Evolutionary conservation across 2,329 filamentous ascomycete genomes (phyloP).

Genomic region (Rutstroemia sp.): DNA sequence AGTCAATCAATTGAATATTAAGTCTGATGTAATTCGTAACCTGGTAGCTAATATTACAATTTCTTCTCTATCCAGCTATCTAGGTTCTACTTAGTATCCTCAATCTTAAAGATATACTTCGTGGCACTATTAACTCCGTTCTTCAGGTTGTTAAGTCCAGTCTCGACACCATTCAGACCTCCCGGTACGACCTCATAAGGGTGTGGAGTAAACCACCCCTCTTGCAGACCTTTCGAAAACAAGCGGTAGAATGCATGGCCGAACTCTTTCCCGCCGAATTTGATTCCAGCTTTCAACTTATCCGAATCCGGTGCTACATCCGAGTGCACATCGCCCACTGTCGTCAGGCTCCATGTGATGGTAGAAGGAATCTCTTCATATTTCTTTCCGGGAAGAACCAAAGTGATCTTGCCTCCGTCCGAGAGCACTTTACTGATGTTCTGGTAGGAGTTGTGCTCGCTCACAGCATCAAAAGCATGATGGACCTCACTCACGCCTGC

Average conservation of each 20-base stretch:
- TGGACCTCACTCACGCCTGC: constrained; percentile 18
- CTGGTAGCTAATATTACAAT: not conserved
- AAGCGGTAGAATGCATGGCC: constrained; percentile 22
- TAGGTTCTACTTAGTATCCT: constrained; percentile 20
- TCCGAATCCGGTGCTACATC: constrained; percentile 9
- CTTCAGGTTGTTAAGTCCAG: constrained; percentile 46
- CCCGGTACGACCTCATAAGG: constrained; percentile 44
- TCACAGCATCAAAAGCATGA: constrained; percentile 26
- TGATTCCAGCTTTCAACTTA: constrained; percentile 16
- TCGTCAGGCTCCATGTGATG: constrained; percentile 16
- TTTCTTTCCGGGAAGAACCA: constrained; percentile 37
- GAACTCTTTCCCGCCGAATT: constrained; percentile 21
- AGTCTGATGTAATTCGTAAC: not conserved
- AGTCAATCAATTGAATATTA: not conserved
- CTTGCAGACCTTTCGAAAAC: constrained; percentile 34
- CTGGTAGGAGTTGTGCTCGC: constrained; percentile 23
- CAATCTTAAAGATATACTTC: constrained; percentile 51
- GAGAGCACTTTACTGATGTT: constrained; percentile 23
- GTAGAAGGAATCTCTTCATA: constrained; percentile 31
- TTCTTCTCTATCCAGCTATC: not conserved
- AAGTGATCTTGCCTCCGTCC: constrained; percentile 29
- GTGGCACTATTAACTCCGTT: constrained; percentile 53
- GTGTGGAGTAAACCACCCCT: constrained; percentile 44
- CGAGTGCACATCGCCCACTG: constrained; percentile 20
- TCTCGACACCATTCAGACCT: constrained; percentile 41